Percentiles rank a stretch among this genome's conserved stretches.
phyloP scores from a whole-genome alignment of 192 early-diverging fungal species.

The Rhizoclosmatium sp. region DNA sequence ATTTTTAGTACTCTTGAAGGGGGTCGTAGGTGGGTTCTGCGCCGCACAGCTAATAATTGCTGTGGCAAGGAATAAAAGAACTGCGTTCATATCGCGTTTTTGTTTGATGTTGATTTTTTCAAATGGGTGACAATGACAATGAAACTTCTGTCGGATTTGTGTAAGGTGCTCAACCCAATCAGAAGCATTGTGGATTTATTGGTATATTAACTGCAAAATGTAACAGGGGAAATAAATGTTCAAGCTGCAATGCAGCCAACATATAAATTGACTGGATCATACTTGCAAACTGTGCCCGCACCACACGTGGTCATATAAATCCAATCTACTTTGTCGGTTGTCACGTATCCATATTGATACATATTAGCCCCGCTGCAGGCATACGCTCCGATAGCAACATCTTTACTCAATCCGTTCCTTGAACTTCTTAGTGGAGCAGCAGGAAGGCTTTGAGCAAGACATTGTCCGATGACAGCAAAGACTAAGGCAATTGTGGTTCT shows the following conservation, averaged over 20 bases:
- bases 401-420: too few relatives aligned
- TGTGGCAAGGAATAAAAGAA: background rate
- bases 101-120: background rate
- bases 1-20: too few relatives aligned
- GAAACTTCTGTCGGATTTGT: background rate
- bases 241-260: background rate
- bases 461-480: background rate
- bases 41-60: too few relatives aligned
- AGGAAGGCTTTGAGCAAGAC: background rate
- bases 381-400: background rate
- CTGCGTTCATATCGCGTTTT: background rate
- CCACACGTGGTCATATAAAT: background rate
- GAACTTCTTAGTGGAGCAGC: background rate
- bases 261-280: background rate
- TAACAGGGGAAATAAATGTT: background rate
- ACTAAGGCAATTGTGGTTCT: background rate
- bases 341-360: background rate
- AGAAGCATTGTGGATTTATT: background rate
- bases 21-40: too few relatives aligned
- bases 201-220: background rate
- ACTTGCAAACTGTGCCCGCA: background rate
- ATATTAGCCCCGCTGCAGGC: background rate
- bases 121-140: background rate
- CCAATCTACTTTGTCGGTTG: background rate
- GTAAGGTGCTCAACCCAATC: background rate